phyloP scores from a whole-genome alignment of 225 moss, liverwort and hornwort species.

The Polytrichum formosum region DNA sequence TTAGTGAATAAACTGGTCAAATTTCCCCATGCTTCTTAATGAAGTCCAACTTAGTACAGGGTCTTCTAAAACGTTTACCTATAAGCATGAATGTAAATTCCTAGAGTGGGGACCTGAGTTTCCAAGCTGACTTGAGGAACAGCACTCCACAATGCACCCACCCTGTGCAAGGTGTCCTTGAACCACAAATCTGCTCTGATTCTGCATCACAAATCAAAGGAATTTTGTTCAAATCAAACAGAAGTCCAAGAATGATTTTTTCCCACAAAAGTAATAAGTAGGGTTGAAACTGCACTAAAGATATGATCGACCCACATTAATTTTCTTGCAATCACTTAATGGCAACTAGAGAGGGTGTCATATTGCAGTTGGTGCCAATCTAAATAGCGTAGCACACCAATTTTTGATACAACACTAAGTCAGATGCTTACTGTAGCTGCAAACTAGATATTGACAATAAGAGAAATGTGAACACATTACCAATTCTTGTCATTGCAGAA shows the following conservation, averaged over 20 bases:
- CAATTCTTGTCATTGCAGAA: not conserved
- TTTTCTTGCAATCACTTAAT: no score
- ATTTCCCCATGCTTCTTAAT: not conserved
- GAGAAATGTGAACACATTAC: not conserved
- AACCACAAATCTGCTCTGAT: not conserved
- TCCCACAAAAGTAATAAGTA: not conserved
- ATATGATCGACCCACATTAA: no score
- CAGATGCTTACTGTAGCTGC: no score
- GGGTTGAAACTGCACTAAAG: not conserved
- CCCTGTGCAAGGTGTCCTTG: conserved; percentile 1
- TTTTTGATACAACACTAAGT: no score
- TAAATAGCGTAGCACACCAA: no score
- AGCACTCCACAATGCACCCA: not conserved
- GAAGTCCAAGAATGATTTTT: not conserved
- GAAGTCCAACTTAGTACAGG: not conserved
- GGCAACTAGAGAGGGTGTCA: no score
- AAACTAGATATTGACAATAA: not conserved
- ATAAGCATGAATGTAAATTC: conserved; percentile 2
- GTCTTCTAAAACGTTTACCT: not conserved
- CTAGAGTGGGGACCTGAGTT: not conserved
- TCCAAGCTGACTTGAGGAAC: not conserved
- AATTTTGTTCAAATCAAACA: not conserved
- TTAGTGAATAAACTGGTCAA: conserved; percentile 1
- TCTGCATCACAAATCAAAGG: not conserved
- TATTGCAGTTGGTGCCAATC: no score